Conservation (phyloP, 768 basidiomycete species). For the Podaxis rugospora region DNA sequence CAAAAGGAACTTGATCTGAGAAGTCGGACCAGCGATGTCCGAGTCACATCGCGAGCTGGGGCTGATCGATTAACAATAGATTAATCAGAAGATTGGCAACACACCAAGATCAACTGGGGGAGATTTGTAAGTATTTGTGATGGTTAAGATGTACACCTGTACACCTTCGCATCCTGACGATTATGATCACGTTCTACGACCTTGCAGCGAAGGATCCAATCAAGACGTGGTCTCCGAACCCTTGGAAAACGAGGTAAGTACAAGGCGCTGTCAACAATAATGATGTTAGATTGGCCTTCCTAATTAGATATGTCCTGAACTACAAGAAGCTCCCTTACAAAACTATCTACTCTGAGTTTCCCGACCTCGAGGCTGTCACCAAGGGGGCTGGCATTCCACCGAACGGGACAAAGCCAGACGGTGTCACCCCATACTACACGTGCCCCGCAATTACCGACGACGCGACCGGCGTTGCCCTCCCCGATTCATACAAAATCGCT, state of each 20-base stretch:
- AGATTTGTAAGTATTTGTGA: neutral
- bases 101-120: too few species aligned
- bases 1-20: too few species aligned
- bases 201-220: slow-evolving; percentile 25
- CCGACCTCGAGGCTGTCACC: slow-evolving; percentile 1
- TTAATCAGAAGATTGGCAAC: too few species aligned
- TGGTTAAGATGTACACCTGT: neutral
- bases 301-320: slow-evolving; percentile 14
- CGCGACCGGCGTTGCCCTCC: slow-evolving; percentile 27
- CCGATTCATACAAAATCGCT: slow-evolving; percentile 39
- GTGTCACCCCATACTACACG: slow-evolving; percentile 5
- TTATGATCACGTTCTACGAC: slow-evolving; percentile 34
- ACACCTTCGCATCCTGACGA: neutral
- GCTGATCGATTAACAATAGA: too few species aligned
- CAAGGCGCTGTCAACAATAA: neutral
- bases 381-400: slow-evolving; percentile 4
- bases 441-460: slow-evolving; percentile 27
- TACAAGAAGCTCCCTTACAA: slow-evolving; percentile 12
- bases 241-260: slow-evolving; percentile 28
- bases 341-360: slow-evolving; percentile 9
- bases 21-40: too few species aligned
- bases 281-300: neutral
- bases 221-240: slow-evolving; percentile 30
- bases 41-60: too few species aligned
- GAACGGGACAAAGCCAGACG: neutral